Evolutionary conservation across 441 rosid genomes (phyloP).

Genomic region (Populus trichocarpa): DNA sequence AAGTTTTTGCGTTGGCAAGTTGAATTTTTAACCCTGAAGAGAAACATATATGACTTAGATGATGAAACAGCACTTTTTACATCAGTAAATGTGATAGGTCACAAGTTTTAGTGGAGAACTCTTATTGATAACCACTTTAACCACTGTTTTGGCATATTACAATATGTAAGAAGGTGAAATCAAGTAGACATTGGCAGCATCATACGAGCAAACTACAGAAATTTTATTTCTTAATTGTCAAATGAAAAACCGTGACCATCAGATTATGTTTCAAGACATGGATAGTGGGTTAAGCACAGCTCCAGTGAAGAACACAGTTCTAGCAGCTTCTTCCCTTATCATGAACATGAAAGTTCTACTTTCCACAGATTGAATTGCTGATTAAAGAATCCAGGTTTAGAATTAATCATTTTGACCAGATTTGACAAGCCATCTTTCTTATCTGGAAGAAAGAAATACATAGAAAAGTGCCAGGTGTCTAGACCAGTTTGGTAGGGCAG

Average conservation of each 20-base stretch:
- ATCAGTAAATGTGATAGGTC: too few relatives aligned
- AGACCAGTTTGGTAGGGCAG: background rate
- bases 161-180: too few relatives aligned
- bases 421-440: background rate
- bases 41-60: too few relatives aligned
- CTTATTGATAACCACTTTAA: too few relatives aligned
- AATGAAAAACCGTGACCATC: background rate
- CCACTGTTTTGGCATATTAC: too few relatives aligned
- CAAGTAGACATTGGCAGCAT: too few relatives aligned
- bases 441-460: conserved; percentile 10
- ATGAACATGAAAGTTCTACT: conserved; percentile 21
- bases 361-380: background rate
- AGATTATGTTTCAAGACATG: background rate
- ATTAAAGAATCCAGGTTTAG: background rate
- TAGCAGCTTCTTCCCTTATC: conserved; percentile 25
- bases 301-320: conserved; percentile 20
- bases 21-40: too few relatives aligned
- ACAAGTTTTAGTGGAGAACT: too few relatives aligned
- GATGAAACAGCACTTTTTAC: too few relatives aligned
- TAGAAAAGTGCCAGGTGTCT: background rate
- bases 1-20: too few relatives aligned
- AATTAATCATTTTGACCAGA: background rate
- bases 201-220: too few relatives aligned
- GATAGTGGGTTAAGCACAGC: conserved; percentile 16
- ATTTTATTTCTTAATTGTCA: too few relatives aligned